Evolutionary conservation across 2,329 filamentous ascomycete species (phyloP).

Genomic region (Teratosphaeria nubilosa): DNA sequence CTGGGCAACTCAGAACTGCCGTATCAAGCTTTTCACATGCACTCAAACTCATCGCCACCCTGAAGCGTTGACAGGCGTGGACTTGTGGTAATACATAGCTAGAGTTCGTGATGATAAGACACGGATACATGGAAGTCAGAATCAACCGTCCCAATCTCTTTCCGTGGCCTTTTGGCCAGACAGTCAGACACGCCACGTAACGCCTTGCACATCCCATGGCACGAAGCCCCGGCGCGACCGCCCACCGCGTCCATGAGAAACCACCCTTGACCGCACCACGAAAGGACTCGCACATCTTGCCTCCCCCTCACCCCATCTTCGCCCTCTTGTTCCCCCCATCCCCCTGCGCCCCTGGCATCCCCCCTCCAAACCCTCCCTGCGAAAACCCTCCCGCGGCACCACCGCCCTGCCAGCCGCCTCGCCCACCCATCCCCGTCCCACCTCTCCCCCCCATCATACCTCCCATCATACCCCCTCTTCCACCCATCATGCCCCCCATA

Average conservation of each 20-base stretch:
- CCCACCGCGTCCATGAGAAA: neutral
- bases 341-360: slow-evolving; percentile 32
- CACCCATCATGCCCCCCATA: slow-evolving; percentile 20
- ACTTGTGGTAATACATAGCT: neutral
- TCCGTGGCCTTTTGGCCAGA: too few species aligned
- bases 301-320: slow-evolving; percentile 12
- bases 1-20: too few species aligned
- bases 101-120: neutral
- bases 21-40: too few species aligned
- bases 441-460: too few species aligned
- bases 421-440: slow-evolving; percentile 17
- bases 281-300: neutral
- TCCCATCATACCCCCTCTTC: slow-evolving; percentile 29
- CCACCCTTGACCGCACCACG: neutral
- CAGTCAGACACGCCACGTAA: neutral
- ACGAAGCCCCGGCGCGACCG: neutral
- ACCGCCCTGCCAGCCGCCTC: slow-evolving; percentile 10
- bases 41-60: too few species aligned
- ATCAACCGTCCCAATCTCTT: too few species aligned
- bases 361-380: slow-evolving; percentile 34
- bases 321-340: slow-evolving; percentile 44
- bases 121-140: too few species aligned
- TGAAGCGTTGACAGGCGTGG: too few species aligned
- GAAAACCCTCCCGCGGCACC: slow-evolving; percentile 25
- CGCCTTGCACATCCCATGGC: neutral